Base-by-base conservation (phyloP, 148 eudicot species). In the Amaranthus cruentus region DNA sequence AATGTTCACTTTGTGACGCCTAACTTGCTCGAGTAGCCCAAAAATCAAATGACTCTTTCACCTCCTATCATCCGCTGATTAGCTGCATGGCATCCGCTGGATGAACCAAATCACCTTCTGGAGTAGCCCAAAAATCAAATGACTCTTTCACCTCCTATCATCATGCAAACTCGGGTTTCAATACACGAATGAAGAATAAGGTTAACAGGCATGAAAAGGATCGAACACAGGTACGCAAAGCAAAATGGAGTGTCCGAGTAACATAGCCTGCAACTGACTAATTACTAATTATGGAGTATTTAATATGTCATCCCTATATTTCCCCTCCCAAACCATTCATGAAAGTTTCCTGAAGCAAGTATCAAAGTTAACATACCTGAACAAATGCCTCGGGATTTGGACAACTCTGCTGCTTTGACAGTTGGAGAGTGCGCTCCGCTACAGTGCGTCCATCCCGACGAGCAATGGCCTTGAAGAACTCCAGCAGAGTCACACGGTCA, bases 81-180 rank as follows among this genome's bases (percentile, higher is more conserved):
- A n/a, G 93, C 50, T 89, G 91, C 96, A 95, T 91, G 85, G 93
- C 89, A 68, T 95, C 98, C 10, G 97, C 97, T 61, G 98, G 98
- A 79, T 95, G 98, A 56, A 95, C 87, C 73, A 90, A 44, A 66
- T 91, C 97, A 58, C 98, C 98, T 83, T 91, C 97, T 55, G 89
- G 85, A 15, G 96, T 91, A 56, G 93, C 97, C 98, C 98, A 95
- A 77, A 88, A 95, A 81, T 90, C 90, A 78, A 95, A 95, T 6
- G 97, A 88, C 69, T 88, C 88, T 69, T 67, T 91, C 14, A 91
- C 93, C 81, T 89, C 98, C 98, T 95, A 87, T 73, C 47, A 77
- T 56, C 51, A n/a, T 13, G 18, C 52, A 72, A 69, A 59, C 74
- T 21, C 9, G 18, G 28, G 12, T 62, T 18, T 79, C 57, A 68